These are phyloP conservation scores for Penicillium canariense DNA, from an alignment of 495 filamentous ascomycete genomes.

Conservation along the genomic window DNA sequence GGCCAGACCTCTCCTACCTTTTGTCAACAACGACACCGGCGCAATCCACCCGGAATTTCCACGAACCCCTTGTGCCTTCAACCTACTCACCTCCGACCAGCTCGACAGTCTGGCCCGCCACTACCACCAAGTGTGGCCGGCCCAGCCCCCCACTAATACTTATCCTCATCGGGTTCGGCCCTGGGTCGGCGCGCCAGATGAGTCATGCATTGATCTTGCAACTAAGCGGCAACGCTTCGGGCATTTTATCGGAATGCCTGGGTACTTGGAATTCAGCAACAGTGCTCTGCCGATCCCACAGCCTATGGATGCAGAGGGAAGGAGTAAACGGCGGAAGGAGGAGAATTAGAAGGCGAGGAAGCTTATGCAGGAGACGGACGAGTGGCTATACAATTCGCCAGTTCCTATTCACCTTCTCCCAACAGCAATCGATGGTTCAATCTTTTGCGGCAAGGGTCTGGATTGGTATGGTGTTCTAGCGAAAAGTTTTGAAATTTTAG, in stretches of 20 bases:
- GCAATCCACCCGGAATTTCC: conserved; percentile 65
- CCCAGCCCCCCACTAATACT: conserved; percentile 42
- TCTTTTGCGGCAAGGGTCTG: no score
- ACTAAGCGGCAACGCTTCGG: conserved; percentile 63
- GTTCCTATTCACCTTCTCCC: no score
- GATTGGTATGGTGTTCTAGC: no score
- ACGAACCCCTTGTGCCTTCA: conserved; percentile 62
- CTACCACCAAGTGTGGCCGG: conserved; percentile 70
- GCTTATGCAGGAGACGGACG: background rate
- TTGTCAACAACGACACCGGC: conserved; percentile 40
- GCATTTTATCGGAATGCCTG: conserved; percentile 61
- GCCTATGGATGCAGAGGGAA: background rate
- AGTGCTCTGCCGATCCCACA: background rate
- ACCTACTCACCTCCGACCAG: conserved; percentile 68
- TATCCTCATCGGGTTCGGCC: conserved; percentile 60
- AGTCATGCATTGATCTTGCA: conserved; percentile 40
- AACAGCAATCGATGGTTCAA: no score
- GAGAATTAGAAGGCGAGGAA: background rate
- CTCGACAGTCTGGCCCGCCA: conserved; percentile 70
- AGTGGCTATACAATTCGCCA: no score
- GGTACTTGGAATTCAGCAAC: background rate
- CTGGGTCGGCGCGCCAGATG: conserved; percentile 34
- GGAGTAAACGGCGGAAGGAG: background rate
- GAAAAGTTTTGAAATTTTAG: no score
- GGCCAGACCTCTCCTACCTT: conserved; percentile 36